Evolutionary conservation across 768 basidiomycete species (phyloP), one percentile per base, ranked within the genome.

Genomic region (Mycena galericulata): DNA sequence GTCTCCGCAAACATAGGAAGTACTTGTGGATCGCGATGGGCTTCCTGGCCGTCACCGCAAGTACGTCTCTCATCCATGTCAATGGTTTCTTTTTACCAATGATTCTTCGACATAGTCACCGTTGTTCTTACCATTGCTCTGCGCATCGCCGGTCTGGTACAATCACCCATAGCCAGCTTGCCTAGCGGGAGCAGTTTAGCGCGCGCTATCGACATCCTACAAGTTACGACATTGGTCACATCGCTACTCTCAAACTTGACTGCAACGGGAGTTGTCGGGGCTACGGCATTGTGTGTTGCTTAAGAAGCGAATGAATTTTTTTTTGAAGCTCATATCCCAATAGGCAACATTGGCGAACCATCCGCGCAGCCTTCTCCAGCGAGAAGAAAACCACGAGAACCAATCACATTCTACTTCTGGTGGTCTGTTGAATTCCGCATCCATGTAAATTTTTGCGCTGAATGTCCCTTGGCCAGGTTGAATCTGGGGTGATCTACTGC

Each of bases 241-340:
- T 67, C 66, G 12, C 18, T 63, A 26, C 38, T 71, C 17, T 71
- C 70, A 45, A 71, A 71, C 57, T 40, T 71, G 4, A 47, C 62
- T 54, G 70, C 70, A 15, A 71, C 70, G 1, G 66, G 62, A 7
- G 65, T 66, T 30, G 56, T 66, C 20, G 34, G 46, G 24, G 56
- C 55, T 26, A 66, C 64, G 15, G 65, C 69, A 38, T 50, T 41
- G 69, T 70, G 34, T 12, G 69, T 53, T 2, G 11, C n/a, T n/a
- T 47, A 12, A 1, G 14, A 5, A 24, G 40, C 20, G 45, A 43
- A 24, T 43, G n/a, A 36, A 49, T 20, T 1, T 11, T 18, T 2
- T 0, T 6, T 12, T n/a, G 4, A 20, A 38, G 9, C 15, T 24
- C 9, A 56, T 22, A 27, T 53, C 26, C 36, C 14, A 8, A 51